Base-by-base conservation (phyloP, 805 yeast species). In the Debaryomyces hansenii region DNA sequence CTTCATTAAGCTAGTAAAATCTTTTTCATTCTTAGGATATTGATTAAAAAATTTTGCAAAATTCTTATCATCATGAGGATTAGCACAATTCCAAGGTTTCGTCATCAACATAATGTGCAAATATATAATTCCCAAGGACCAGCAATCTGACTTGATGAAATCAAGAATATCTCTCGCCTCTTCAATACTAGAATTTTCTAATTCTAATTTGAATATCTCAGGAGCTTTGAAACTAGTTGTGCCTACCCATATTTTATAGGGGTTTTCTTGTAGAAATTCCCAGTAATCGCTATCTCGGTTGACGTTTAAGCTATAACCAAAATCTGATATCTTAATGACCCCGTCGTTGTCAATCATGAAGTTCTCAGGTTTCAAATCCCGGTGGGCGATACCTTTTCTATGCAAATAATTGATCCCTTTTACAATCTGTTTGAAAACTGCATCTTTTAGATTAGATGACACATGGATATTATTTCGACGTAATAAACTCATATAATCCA, bases 291-390 rank as follows among this genome's bases (percentile, higher is more conserved):
- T 45, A 12, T 51, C 46, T 32, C 11, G 11, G 27, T 53, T 48
- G 28, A 72, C 54, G 51, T 74, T 67, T 11, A 77, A 45, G 11
- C 79, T 72, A 60, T 73, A 78, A 2, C 83, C 83, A 53, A 80
- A 80, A 55, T 80, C 84, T 18, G 72, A 63, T 37, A 78, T 64
- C 42, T 74, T 72, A 33, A 79, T 60, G 10, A 59, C 59, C 3
- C 84, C 84, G 11, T 61, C 53, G 8, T 54, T 57, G 53, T 73
- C 80, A 37, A 79, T 70, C 18, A 80, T 56, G 37, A 75, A 67
- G 57, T 80, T 80, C 48, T 79, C 84, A 2, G 84, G 83, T 52
- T 79, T 79, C 38, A 79, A 59, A 51, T 79, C 84, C 20, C 83
- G 53, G 53, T 79, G 84, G 7, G 67, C 75, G 3, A 80, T 70